These are phyloP conservation scores for Bjerkandera adusta DNA, from an alignment of 1,284 basidiomycete genomes.

Conservation along the genomic window DNA sequence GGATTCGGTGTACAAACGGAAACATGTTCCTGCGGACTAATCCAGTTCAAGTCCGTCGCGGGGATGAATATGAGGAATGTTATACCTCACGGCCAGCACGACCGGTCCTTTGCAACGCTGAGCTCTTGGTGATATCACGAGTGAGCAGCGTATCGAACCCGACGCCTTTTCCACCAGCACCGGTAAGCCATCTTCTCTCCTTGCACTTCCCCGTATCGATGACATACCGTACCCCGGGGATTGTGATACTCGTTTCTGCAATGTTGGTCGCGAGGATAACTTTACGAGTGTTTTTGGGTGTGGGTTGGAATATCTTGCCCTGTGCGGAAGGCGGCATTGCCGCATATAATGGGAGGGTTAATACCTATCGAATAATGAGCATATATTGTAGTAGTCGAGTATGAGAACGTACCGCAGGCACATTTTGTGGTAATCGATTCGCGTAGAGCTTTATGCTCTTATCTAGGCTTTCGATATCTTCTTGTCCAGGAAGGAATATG, in stretches of 20 bases:
- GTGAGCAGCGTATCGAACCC: slow-evolving; percentile 89
- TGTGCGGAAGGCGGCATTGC: slow-evolving; percentile 80
- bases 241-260: slow-evolving; percentile 98
- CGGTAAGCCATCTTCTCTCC: slow-evolving; percentile 84
- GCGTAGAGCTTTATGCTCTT: slow-evolving; percentile 69
- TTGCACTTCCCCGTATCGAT: slow-evolving; percentile 96
- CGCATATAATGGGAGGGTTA: slow-evolving; percentile 79
- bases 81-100: slow-evolving; percentile 88
- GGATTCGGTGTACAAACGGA: slow-evolving; percentile 84
- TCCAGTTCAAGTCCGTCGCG: not conserved
- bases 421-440: slow-evolving; percentile 57
- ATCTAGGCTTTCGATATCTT: slow-evolving; percentile 91
- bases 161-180: slow-evolving; percentile 66
- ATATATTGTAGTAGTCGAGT: not conserved
- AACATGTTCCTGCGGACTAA: slow-evolving; percentile 80
- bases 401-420: slow-evolving; percentile 43
- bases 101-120: slow-evolving; percentile 84
- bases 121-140: slow-evolving; percentile 86
- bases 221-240: slow-evolving; percentile 94
- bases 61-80: not conserved
- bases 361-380: not conserved
- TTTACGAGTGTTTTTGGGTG: slow-evolving; percentile 76
- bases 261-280: slow-evolving; percentile 95
- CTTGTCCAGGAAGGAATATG: slow-evolving; percentile 94
- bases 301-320: slow-evolving; percentile 71